phyloP scores from a whole-genome alignment of 225 moss, liverwort and hornwort genomes.

The Polytrichum formosum region DNA sequence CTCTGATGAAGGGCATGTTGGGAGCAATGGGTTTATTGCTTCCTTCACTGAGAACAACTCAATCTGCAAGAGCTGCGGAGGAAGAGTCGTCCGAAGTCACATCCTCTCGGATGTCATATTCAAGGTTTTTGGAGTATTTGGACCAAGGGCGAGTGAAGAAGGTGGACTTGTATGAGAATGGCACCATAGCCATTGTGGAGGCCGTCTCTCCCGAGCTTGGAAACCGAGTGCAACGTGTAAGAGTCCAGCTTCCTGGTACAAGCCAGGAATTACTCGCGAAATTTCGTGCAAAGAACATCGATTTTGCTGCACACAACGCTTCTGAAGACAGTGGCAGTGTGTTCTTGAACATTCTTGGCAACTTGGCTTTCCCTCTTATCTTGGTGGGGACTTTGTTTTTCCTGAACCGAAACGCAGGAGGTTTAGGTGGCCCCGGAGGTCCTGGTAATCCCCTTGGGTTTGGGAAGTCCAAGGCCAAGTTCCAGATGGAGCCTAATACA shows the following conservation, averaged over 20 bases:
- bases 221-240: conserved; percentile 80
- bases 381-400: conserved; percentile 76
- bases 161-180: conserved; percentile 92
- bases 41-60: conserved; percentile 22
- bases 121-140: conserved; percentile 86
- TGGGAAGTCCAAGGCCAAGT: conserved; percentile 92
- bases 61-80: conserved; percentile 41
- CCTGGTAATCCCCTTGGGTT: conserved; percentile 92
- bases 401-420: conserved; percentile 51
- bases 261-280: conserved; percentile 80
- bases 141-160: conserved; percentile 95
- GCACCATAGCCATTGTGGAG: conserved; percentile 93
- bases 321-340: conserved; percentile 84
- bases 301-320: conserved; percentile 80
- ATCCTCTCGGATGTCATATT: conserved; percentile 93
- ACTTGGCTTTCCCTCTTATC: conserved; percentile 88
- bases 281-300: conserved; percentile 87
- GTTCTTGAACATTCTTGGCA: conserved; percentile 74
- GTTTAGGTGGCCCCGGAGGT: conserved; percentile 78
- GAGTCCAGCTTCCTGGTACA: conserved; percentile 86
- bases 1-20: conserved; percentile 35
- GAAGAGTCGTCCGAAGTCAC: conserved; percentile 84
- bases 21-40: conserved; percentile 39
- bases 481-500: conserved; percentile 97
- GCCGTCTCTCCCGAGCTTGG: conserved; percentile 92